Base-by-base conservation (phyloP, 345 rosid genomes). In the Gossypium longicalyx region DNA sequence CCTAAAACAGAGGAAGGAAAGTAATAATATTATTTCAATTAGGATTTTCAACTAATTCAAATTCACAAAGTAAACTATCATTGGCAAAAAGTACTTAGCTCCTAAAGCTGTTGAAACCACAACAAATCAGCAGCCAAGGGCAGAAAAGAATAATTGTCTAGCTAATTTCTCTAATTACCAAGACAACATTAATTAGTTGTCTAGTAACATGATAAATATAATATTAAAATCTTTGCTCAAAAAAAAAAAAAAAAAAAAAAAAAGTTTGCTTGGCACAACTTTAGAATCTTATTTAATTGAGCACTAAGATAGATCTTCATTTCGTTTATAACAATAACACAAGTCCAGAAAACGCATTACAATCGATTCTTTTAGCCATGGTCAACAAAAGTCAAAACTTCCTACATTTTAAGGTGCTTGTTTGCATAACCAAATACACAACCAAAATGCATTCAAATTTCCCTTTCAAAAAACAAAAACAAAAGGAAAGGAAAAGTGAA, bases 1-100 rank as follows among this genome's bases (percentile, higher is more conserved):
- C 58, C 82, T 78, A 52, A 17, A 72, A 54, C 74, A 72, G 17
- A 4, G 64, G 25, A 48, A 60, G 38, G 29, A 22, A n/a, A 53
- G 54, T 43, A 7, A 7, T 13, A 27, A 16, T 51, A 19, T 63
- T 13, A 41, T 65, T 22, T 74, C 61, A 34, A 38, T 62, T 8
- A 38, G n/a, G 12, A 5, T 51, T 27, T 49, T 23, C 62, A 13
- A 20, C 15, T 16, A 49, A 49, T 25, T 49, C 72, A 57, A 22
- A 34, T 41, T 72, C 43, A 38, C 11, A n/a, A 12, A 38, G 19
- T 53, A 53, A 41, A 54, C 41, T 57, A 57, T 12, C 19, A 41
- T 71, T 11, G 3, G 63, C 49, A 23, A 54, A 41, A 19, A 56
- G 51, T 19, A 65, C 2, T 38, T 43, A 56, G 34, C n/a, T 71